Base-by-base conservation (phyloP, 2,329 filamentous ascomycete genomes). In the Trichoderma harzianum region DNA sequence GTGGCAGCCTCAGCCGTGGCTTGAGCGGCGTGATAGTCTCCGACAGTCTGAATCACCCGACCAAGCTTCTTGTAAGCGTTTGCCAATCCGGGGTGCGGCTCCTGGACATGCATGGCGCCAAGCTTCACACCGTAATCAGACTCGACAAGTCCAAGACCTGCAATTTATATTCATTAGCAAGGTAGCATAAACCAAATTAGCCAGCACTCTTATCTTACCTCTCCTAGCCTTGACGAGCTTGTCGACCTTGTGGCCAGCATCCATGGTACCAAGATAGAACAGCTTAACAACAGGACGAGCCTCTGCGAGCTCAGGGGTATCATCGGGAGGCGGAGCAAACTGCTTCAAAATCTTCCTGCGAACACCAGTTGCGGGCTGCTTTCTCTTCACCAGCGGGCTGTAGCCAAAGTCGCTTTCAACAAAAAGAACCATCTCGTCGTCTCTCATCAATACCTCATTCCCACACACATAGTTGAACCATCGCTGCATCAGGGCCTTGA, bases 391-490 rank as follows among this genome's bases (percentile, higher is more conserved):
- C 78, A 98, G 92, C 1, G 96, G 96, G 78, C 94, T 98, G 82
- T 99, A 99, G 53, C 96, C 96, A 81, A 98, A 98, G 81, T 99
- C 96, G 79, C 94, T 97, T 83, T 99, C 96, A n/a, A 99, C 94
- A 78, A 99, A 99, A 73, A 98, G 91, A 6, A 98, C 90, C 90
- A 98, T 95, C 83, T 99, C 96, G 74, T 98, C 95, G 79, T 99
- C 96, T 74, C 92, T 90, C 86, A 97, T 97, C 8, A 99, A 88
- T 1, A 97, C 91, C 43, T 98, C 95, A 76, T 96, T 98, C 78
- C 89, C 89, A 83, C 96, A 97, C 24, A 99, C 92, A 72, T 93
- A 93, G 81, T 97, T 98, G 77, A 99, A 87, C 96, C 96, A 99
- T 79, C 94, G 88, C 83, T 99, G 96, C 84, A 99, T 89, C 10